Conservation (phyloP, 192 early-diverging fungal species). For the Glomus cerebriforme region DNA sequence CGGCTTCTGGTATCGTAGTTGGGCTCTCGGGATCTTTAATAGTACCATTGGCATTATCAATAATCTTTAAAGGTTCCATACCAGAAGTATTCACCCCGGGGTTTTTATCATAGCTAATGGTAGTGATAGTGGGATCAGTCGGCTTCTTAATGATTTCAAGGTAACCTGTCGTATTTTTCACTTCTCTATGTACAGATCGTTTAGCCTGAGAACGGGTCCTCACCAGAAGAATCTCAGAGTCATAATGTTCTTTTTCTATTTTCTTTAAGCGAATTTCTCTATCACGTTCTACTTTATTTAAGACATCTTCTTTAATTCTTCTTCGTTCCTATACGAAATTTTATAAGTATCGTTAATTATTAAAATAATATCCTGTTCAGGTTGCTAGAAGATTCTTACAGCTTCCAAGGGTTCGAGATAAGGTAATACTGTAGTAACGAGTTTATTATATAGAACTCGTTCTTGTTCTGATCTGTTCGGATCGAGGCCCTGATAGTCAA, state of each 20-base stretch:
- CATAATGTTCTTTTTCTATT: neutral
- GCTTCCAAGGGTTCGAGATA: neutral
- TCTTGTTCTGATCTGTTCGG: constrained; percentile 5
- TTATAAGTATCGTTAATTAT: neutral
- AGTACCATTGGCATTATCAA: no score
- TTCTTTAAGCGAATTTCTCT: neutral
- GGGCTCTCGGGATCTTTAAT: no score
- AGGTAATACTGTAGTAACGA: neutral
- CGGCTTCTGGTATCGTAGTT: no score
- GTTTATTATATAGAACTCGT: neutral
- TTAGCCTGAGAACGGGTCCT: neutral
- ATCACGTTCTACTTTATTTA: neutral
- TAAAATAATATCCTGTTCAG: neutral
- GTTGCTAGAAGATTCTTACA: neutral
- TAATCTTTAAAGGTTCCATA: no score
- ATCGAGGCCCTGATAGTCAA: neutral
- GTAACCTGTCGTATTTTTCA: neutral
- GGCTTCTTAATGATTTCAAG: neutral
- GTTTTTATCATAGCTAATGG: no score
- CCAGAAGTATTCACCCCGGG: no score
- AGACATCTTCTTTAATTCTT: neutral
- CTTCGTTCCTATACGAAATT: neutral
- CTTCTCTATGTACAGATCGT: neutral
- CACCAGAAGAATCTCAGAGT: neutral
- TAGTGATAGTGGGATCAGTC: neutral